phyloP scores from a whole-genome alignment of 1,284 basidiomycete genomes.

The Pyrrhoderma noxium region DNA sequence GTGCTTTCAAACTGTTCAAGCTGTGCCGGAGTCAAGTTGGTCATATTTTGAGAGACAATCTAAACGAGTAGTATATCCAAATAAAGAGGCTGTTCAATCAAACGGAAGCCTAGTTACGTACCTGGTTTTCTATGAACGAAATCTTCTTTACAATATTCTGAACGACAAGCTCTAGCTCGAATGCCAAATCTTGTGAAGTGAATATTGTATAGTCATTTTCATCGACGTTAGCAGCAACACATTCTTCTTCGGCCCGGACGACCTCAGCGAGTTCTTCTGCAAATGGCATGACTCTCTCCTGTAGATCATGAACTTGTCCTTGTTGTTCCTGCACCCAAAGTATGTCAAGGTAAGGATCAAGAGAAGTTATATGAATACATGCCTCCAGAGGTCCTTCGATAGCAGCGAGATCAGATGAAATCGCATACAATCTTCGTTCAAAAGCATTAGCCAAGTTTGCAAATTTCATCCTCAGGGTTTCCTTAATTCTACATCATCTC shows the following conservation, averaged over 20 bases:
- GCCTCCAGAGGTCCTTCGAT: conserved; percentile 80
- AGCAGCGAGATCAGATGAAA: conserved; percentile 71
- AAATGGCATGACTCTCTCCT: conserved; percentile 57
- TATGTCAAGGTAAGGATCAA: background rate
- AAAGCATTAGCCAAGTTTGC: conserved; percentile 83
- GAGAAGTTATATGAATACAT: background rate
- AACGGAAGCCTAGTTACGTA: conserved; percentile 24
- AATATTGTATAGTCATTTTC: conserved; percentile 96
- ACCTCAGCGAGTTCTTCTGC: conserved; percentile 51
- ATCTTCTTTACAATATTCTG: conserved; percentile 86
- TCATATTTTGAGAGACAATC: conserved; percentile 89
- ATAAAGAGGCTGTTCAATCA: background rate
- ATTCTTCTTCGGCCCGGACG: conserved; percentile 64
- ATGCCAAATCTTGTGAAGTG: conserved; percentile 84
- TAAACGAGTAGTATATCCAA: conserved; percentile 26
- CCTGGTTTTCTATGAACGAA: conserved; percentile 95
- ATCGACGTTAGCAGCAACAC: conserved; percentile 87
- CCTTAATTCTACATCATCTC: conserved; percentile 69
- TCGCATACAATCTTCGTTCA: conserved; percentile 60
- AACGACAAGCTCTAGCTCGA: conserved; percentile 80
- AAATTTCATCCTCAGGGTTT: conserved; percentile 76
- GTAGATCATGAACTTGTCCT: conserved; percentile 45
- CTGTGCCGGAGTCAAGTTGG: conserved; percentile 91
- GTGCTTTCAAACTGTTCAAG: conserved; percentile 96
- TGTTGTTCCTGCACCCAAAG: conserved; percentile 41